These are phyloP conservation scores for Candida dajiaensis DNA, from an alignment of 805 yeast species.

Conservation along the genomic window DNA sequence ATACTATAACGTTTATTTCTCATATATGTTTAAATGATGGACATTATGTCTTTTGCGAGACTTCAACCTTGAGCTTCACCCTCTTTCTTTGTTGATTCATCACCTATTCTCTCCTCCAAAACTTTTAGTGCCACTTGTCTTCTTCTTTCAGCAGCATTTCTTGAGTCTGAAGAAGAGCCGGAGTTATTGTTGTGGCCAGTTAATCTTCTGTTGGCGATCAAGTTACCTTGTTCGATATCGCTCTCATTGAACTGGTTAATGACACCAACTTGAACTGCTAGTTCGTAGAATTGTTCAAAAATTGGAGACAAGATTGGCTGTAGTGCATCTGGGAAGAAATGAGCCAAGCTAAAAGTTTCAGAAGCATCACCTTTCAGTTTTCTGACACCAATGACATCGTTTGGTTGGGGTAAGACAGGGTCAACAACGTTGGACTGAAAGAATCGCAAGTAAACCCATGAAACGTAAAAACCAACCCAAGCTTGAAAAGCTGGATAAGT, in stretches of 20 bases:
- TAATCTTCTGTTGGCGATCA: constrained; percentile 59
- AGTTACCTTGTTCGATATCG: constrained; percentile 67
- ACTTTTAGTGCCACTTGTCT: constrained; percentile 74
- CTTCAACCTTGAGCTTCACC: background rate
- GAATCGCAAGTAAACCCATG: constrained; percentile 79
- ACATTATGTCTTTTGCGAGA: background rate
- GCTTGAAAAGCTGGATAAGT: constrained; percentile 54
- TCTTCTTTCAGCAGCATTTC: constrained; percentile 66
- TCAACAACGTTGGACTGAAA: constrained; percentile 54
- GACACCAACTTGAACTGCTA: constrained; percentile 38
- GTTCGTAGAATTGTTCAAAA: constrained; percentile 37
- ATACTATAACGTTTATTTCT: background rate
- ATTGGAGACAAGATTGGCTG: constrained; percentile 48
- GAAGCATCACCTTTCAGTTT: constrained; percentile 77
- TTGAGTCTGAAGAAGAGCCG: constrained; percentile 25
- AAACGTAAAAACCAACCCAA: constrained; percentile 50
- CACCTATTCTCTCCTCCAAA: constrained; percentile 54
- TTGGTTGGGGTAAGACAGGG: constrained; percentile 44
- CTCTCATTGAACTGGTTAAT: constrained; percentile 61
- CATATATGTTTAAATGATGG: background rate
- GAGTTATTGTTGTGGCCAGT: constrained; percentile 14
- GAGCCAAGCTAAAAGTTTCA: constrained; percentile 77
- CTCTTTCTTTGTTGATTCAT: constrained; percentile 9
- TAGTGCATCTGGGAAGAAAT: constrained; percentile 70
- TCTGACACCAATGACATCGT: constrained; percentile 23